Base-by-base conservation (phyloP, 306 rosid species). In the Sindora glabra region DNA sequence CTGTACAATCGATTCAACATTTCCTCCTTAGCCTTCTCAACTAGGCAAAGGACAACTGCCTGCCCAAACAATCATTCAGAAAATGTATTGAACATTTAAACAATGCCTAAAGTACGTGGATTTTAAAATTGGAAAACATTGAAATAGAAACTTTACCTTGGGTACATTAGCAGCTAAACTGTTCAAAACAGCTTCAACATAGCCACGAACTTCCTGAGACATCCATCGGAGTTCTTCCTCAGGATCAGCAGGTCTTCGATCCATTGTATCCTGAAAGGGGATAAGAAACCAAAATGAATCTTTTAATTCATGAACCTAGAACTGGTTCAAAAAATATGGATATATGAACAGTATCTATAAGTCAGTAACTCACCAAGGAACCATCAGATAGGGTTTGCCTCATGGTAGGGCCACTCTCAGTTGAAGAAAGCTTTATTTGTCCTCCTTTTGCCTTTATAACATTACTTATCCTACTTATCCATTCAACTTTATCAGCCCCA, bases 161-260 rank as follows among this genome's bases (percentile, higher is more conserved):
- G 98, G 98, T 21, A 91, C 96, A 76, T 88, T 91, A 25, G 98
- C 98, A 72, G 92, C 98, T 84, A 91, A 86, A 83, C 98, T 91
- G 82, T 88, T 91, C 77, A 91, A 76, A 54, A 91, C 98, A 57
- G 98, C 98, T 76, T 91, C 96, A 54, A 91, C 95, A 68, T 91
- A 91, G 50, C 98, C 98, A 45, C 98, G 91, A 23, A 91, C 98
- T 83, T 91, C 98, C 72, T 91, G 96, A 59, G 98, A 83, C 96
- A 91, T 91, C 98, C 98, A 88, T 64, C 95, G 72, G 22, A 91
- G 96, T 72, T 91, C 98, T 81, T 91, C 98, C 76, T 91, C 98
- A 9, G 98, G 98, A 64, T 91, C 96, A 48, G 82, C 98, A 67
- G 98, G 96, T 65, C 89, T 88, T 76, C 96, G 87, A 67, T 83